phyloP scores from a whole-genome alignment of 2,329 filamentous ascomycete genomes.

The Aspergillus flavus region DNA sequence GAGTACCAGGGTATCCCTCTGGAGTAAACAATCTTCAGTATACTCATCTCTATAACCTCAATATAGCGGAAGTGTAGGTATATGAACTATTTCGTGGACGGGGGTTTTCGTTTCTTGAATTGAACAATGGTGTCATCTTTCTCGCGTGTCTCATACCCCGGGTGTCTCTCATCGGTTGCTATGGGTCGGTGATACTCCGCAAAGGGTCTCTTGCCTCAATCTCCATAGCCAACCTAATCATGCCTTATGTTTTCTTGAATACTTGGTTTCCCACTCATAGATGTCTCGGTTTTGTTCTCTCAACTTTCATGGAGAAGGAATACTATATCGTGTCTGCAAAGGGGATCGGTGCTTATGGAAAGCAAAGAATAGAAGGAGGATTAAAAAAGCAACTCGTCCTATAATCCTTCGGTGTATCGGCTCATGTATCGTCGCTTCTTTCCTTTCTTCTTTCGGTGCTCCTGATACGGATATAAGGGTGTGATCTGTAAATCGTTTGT shows the following conservation, averaged over 20 bases:
- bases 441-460: not conserved
- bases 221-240: constrained; percentile 25
- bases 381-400: not conserved
- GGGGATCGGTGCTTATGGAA: constrained; percentile 7
- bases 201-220: constrained; percentile 24
- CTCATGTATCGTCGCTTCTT: not conserved
- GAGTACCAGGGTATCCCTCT: constrained; percentile 86
- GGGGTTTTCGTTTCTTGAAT: constrained; percentile 15
- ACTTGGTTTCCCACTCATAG: constrained; percentile 15
- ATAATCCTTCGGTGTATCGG: not conserved
- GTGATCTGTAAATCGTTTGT: not conserved
- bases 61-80: constrained; percentile 21
- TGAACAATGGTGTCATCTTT: constrained; percentile 12
- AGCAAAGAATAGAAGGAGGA: constrained; percentile 2
- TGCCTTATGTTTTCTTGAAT: constrained; percentile 14
- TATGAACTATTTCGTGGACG: constrained; percentile 18
- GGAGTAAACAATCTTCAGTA: constrained; percentile 39
- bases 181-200: constrained; percentile 27
- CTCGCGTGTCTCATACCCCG: constrained; percentile 31
- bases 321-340: not conserved
- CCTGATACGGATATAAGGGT: not conserved
- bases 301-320: not conserved
- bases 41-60: constrained; percentile 20
- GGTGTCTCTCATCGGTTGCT: constrained; percentile 31
- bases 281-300: constrained; percentile 13